A percentile compares a stretch with the other conserved stretches of the same genome.
Conservation (phyloP, 2,329 filamentous ascomycete genomes). For the Fusarium kyushuense region DNA sequence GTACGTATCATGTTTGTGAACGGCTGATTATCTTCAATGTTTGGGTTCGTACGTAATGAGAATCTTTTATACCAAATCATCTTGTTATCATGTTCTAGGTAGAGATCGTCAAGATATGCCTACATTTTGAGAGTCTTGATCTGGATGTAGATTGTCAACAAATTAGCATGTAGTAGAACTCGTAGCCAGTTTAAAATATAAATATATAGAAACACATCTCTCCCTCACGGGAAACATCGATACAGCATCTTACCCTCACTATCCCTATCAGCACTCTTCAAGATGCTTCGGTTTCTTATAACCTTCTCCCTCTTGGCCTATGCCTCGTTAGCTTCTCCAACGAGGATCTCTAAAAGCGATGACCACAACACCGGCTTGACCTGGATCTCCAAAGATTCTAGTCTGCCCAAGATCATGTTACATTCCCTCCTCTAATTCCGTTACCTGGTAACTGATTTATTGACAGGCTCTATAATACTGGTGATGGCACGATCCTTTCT, state of each 20-base stretch:
- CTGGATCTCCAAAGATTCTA: background rate
- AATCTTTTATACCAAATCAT: background rate
- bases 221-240: too few species aligned
- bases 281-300: background rate
- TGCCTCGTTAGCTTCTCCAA: background rate
- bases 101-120: background rate
- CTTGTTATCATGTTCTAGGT: background rate
- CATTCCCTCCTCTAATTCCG: background rate
- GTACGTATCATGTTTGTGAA: background rate
- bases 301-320: background rate
- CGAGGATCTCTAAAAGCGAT: background rate
- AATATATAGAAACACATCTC: background rate
- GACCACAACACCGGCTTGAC: background rate
- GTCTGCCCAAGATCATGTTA: slow-evolving; percentile 47
- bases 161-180: background rate
- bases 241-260: background rate
- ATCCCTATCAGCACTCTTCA: background rate
- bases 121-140: background rate
- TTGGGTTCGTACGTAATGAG: background rate
- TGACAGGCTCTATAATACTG: slow-evolving; percentile 10
- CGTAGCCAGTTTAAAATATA: background rate
- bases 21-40: background rate
- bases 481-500: slow-evolving; percentile 50
- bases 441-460: background rate
- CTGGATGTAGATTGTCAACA: background rate